phyloP scores from a whole-genome alignment of 2,329 filamentous ascomycete species.

The Salinomyces thailandicus region DNA sequence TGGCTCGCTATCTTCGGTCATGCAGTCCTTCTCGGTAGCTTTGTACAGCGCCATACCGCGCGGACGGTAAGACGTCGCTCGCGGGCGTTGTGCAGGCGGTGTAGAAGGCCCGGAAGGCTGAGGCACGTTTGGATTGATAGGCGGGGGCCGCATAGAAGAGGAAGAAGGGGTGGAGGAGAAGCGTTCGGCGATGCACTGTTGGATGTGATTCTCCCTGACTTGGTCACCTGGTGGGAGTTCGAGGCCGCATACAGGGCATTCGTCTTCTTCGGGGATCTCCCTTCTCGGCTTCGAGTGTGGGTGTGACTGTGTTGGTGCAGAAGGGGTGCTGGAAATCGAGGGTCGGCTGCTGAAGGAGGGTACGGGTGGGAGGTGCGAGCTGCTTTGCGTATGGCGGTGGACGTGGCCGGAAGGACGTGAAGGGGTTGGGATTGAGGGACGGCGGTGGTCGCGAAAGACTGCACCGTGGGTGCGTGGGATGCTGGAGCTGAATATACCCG shows the following conservation, averaged over 20 bases:
- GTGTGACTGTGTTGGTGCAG: slow-evolving; percentile 2
- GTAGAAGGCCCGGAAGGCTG: slow-evolving; percentile 5
- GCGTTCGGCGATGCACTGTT: slow-evolving; percentile 22
- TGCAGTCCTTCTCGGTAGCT: slow-evolving; percentile 54
- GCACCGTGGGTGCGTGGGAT: slow-evolving; percentile 1
- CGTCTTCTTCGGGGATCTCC: slow-evolving; percentile 55
- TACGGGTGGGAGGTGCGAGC: slow-evolving; percentile 2
- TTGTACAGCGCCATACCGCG: slow-evolving; percentile 41
- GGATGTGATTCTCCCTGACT: slow-evolving; percentile 35
- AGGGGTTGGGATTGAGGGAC: background rate
- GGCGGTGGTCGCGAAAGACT: background rate
- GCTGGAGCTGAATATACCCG: slow-evolving; percentile 1
- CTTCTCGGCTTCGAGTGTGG: slow-evolving; percentile 11
- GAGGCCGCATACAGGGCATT: slow-evolving; percentile 65
- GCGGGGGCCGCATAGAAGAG: slow-evolving; percentile 5
- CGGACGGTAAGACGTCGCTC: slow-evolving; percentile 25
- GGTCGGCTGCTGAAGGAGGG: background rate
- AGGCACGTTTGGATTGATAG: slow-evolving; percentile 8
- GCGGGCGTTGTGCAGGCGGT: slow-evolving; percentile 11
- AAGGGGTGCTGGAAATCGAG: slow-evolving; percentile 2
- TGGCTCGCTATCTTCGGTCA: slow-evolving; percentile 37
- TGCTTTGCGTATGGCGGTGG: slow-evolving; percentile 6
- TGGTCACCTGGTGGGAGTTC: slow-evolving; percentile 52
- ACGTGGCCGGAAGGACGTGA: background rate
- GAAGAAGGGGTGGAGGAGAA: slow-evolving; percentile 12